phyloP scores from a whole-genome alignment of 2,329 filamentous ascomycete species.

The Pseudogymnoascus sp. region DNA sequence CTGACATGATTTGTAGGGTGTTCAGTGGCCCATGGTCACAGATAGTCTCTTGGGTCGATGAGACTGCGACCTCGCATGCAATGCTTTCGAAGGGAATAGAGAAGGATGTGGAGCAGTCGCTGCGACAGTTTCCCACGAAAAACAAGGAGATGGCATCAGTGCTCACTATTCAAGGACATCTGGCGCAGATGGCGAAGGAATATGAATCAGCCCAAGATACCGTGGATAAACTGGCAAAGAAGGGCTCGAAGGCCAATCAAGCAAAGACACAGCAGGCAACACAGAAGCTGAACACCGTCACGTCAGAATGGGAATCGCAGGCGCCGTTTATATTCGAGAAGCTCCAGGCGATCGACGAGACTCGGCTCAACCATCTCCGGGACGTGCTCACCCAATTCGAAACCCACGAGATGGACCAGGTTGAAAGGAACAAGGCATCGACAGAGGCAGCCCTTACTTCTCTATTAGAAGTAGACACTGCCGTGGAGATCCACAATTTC shows the following conservation, averaged over 20 bases:
- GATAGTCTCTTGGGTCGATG: slow-evolving; percentile 71
- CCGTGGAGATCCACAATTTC: slow-evolving; percentile 78
- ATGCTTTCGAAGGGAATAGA: slow-evolving; percentile 75
- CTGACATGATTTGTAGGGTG: slow-evolving; percentile 51
- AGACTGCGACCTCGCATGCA: slow-evolving; percentile 77
- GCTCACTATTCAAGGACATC: slow-evolving; percentile 71
- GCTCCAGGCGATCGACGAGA: slow-evolving; percentile 85
- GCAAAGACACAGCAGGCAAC: slow-evolving; percentile 71
- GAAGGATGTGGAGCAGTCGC: slow-evolving; percentile 74
- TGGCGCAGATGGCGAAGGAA: slow-evolving; percentile 73
- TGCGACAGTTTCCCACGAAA: slow-evolving; percentile 66
- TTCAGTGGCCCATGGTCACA: slow-evolving; percentile 88
- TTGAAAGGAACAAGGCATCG: slow-evolving; percentile 66
- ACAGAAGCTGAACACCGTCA: slow-evolving; percentile 67
- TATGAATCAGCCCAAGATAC: slow-evolving; percentile 78
- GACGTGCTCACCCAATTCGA: slow-evolving; percentile 88
- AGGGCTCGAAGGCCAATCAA: slow-evolving; percentile 67
- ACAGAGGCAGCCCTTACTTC: slow-evolving; percentile 75
- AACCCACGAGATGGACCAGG: slow-evolving; percentile 83
- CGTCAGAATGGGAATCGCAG: slow-evolving; percentile 84
- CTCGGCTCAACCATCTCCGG: slow-evolving; percentile 78
- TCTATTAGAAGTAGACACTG: slow-evolving; percentile 78
- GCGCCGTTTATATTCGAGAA: slow-evolving; percentile 92
- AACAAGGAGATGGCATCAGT: slow-evolving; percentile 75
- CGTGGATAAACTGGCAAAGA: slow-evolving; percentile 74